Evolutionary conservation across 768 basidiomycete genomes (phyloP), one percentile per base, ranked within the genome.

Genomic region (Podaxis sp.): DNA sequence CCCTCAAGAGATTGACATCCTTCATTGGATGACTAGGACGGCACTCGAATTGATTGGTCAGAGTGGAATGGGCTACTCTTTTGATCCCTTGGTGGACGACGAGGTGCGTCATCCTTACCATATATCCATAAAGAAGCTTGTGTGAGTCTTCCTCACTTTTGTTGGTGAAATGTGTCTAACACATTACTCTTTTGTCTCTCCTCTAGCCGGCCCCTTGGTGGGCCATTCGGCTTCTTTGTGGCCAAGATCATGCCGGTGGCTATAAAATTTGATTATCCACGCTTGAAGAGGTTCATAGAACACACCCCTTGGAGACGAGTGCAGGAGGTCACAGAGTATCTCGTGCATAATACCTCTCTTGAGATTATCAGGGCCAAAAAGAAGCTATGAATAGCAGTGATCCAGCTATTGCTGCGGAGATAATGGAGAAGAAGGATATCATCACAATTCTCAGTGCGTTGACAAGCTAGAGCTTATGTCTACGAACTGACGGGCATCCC

Each of bases 31-130:
- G 69, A 64, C 76, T 17, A 74, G 81, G 13, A 74, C 77, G 13
- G 79, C 82, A 13, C 72, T 82, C n/a, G 81, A 83, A 57, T 70
- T 82, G 49, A 76, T 84, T 40, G 80, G 79, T 6, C 79, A 80
- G 69, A 77, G 76, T 29, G 80, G 81, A 0, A 69, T 83, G 15
- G 78, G 78, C 12, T 72, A 73, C 54, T 77, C 75, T 7, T 79
- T 79, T 43, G 78, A 79, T 59, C 53, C 72, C 0, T 70, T 82
- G 11, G 68, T 65, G 12, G 74, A 73, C 25, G 73, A 75, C 7
- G 59, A 52, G 12, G 61, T 47, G 1, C 63, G 64, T 2, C 74
- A 73, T 67, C 75, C 69, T 29, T 80, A 77, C 55, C 66, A 66
- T 25, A 24, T 43, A 29, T 70, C 75, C 6, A 65, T 72, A 13